Evolutionary conservation across 495 filamentous ascomycete species (phyloP).

Genomic region (Collariella sp.): DNA sequence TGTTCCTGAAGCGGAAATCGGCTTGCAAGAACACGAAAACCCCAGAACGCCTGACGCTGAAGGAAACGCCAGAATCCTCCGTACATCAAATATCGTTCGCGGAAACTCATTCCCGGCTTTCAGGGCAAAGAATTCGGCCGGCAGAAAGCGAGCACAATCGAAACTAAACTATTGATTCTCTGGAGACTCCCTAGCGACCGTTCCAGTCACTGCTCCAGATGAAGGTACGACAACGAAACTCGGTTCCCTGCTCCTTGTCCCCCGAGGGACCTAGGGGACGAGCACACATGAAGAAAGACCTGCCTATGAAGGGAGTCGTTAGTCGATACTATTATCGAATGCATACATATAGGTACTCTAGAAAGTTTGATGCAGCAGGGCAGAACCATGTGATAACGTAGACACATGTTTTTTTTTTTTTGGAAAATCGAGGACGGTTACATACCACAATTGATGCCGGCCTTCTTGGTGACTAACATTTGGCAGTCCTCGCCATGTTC

Average conservation of each 20-base stretch:
- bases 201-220: constrained; percentile 87
- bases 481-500: constrained; percentile 86
- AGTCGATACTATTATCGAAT: background rate
- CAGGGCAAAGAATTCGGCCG: too few relatives aligned
- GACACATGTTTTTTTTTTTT: too few relatives aligned
- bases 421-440: background rate
- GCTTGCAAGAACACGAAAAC: too few relatives aligned
- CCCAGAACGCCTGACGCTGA: too few relatives aligned
- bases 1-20: too few relatives aligned
- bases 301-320: constrained; percentile 35
- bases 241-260: constrained; percentile 66
- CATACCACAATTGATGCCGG: constrained; percentile 64
- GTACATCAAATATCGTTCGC: too few relatives aligned
- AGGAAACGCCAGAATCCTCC: too few relatives aligned
- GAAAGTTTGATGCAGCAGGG: background rate
- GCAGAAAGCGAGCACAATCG: too few relatives aligned
- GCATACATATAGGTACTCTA: background rate
- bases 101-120: too few relatives aligned
- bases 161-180: too few relatives aligned
- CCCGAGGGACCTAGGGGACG: constrained; percentile 76
- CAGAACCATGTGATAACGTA: background rate
- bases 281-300: constrained; percentile 80
- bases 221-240: constrained; percentile 82
- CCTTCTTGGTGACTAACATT: constrained; percentile 72
- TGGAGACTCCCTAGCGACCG: constrained; percentile 10